Evolutionary conservation across 257 asterid genomes (phyloP).

Genomic region (Przewalskia tangutica): DNA sequence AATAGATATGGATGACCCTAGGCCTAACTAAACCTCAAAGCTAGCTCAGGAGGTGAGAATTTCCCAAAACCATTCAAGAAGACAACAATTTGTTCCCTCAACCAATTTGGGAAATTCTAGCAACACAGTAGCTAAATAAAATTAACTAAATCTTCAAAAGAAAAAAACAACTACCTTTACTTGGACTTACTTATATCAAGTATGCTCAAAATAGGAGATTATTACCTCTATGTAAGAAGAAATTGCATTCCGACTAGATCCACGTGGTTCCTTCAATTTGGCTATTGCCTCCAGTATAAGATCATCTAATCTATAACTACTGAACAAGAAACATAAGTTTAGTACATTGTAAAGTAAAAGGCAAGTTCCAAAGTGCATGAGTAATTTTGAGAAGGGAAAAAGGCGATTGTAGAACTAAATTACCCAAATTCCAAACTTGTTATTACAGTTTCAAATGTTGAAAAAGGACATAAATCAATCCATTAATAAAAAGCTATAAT

Average conservation of each 20-base stretch:
- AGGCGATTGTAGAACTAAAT: background rate
- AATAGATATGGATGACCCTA: background rate
- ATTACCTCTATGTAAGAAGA: constrained; percentile 68
- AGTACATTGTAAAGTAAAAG: background rate
- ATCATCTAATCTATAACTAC: constrained; percentile 59
- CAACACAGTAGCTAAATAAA: background rate
- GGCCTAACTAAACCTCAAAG: background rate
- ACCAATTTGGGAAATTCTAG: background rate
- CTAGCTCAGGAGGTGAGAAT: too few species aligned
- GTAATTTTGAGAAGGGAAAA: background rate
- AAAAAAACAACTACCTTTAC: background rate
- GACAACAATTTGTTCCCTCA: background rate
- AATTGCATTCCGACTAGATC: constrained; percentile 64
- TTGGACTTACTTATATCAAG: background rate
- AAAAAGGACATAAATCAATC: background rate
- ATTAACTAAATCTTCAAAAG: too few species aligned
- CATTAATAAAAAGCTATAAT: background rate
- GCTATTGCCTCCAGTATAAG: constrained; percentile 72
- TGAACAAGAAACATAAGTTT: background rate
- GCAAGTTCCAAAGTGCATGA: background rate
- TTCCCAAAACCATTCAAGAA: background rate
- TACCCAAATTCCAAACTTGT: background rate
- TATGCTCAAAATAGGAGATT: background rate
- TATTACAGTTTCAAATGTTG: background rate
- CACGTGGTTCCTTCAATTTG: constrained; percentile 88